A percentile compares a stretch with the other conserved stretches of the same genome.
Evolutionary conservation across 306 rosid species (phyloP).

Genomic region (Pyrus communis): DNA sequence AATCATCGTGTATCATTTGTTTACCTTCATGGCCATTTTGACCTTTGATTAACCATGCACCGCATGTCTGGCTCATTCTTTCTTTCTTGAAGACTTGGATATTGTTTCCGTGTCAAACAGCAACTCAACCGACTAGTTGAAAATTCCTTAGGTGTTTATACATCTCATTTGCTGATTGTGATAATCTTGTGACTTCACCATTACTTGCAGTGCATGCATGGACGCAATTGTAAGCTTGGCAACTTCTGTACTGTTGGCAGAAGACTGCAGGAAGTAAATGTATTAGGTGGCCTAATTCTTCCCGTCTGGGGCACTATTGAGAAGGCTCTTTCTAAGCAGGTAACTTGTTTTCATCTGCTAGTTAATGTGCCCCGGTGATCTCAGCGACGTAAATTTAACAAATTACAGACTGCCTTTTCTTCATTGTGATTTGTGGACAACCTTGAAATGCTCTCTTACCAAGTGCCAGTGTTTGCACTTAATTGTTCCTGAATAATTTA

Average conservation of each 20-base stretch:
- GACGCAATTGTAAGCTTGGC: constrained; percentile 93
- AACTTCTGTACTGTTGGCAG: constrained; percentile 85
- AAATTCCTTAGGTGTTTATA: neutral
- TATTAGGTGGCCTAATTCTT: constrained; percentile 91
- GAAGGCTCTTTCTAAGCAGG: constrained; percentile 96
- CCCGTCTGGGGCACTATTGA: constrained; percentile 96
- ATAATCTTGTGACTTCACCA: constrained; percentile 8
- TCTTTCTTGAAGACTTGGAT: neutral
- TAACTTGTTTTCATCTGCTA: constrained; percentile 16
- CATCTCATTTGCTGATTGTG: neutral
- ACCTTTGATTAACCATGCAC: too few relatives aligned
- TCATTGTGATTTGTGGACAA: neutral
- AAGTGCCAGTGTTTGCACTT: neutral
- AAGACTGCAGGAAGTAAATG: constrained; percentile 96
- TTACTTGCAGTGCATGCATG: constrained; percentile 90
- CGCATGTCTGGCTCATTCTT: neutral
- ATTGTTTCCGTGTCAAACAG: neutral
- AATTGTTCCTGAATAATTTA: neutral
- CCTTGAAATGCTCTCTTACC: neutral
- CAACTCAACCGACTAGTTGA: neutral
- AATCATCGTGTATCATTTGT: neutral
- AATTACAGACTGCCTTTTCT: neutral
- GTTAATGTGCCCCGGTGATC: neutral
- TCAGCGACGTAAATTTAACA: neutral
- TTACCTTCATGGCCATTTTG: neutral